Conservation (phyloP, 805 yeast genomes). For the Ogataea corticis region DNA sequence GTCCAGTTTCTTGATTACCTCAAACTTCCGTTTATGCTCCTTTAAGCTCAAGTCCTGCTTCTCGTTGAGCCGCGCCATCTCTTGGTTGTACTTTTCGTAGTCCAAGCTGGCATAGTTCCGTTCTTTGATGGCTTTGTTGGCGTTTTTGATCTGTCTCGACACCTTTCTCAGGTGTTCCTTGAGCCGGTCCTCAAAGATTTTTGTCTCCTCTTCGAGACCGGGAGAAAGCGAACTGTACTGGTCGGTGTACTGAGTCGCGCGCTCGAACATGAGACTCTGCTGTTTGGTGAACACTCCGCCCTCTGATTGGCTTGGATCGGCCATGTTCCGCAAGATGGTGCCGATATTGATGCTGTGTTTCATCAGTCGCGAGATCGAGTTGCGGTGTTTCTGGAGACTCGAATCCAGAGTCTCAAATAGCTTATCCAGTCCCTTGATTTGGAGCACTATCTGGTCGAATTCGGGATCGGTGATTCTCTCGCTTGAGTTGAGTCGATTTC, state of each 20-base stretch:
- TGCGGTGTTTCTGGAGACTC: conserved; percentile 15
- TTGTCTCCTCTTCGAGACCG: conserved; percentile 18
- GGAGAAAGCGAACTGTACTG: conserved; percentile 17
- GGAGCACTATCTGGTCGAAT: conserved; percentile 29
- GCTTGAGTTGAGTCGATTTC: conserved; percentile 30
- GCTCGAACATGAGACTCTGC: conserved; percentile 12
- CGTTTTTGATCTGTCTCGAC: conserved; percentile 18
- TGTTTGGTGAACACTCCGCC: conserved; percentile 12
- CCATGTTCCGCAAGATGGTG: conserved; percentile 4
- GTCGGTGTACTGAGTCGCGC: conserved; percentile 10
- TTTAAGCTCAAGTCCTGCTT: conserved; percentile 37
- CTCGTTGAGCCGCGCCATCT: conserved; percentile 20
- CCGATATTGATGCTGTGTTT: conserved; percentile 19
- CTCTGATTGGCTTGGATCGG: conserved; percentile 14
- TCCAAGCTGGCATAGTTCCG: conserved; percentile 26
- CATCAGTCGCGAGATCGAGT: conserved; percentile 16
- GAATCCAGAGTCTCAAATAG: conserved; percentile 18
- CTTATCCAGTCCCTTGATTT: conserved; percentile 19
- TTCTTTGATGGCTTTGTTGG: conserved; percentile 27
- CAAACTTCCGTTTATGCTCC: conserved; percentile 37
- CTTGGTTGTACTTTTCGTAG: conserved; percentile 20
- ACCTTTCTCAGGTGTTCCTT: conserved; percentile 14
- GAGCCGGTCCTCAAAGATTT: conserved; percentile 19
- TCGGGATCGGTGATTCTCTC: conserved; percentile 40
- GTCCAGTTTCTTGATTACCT: conserved; percentile 33